Conservation (phyloP, 108 stramenopile species). For the Nitzschia sp. region DNA sequence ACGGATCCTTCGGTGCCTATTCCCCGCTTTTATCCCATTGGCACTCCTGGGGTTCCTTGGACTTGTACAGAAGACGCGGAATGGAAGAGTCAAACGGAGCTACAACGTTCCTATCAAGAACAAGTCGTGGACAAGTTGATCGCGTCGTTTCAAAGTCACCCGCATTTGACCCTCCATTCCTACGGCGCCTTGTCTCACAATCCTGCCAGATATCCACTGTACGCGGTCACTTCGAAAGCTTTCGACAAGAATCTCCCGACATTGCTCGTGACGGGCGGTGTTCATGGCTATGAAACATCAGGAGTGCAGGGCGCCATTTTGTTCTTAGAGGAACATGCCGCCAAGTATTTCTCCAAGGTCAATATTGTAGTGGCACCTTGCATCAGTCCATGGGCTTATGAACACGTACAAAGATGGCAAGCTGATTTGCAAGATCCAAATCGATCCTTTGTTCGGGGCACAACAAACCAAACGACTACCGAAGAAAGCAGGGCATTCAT, state of each 20-base stretch:
- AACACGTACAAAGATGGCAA: slow-evolving; percentile 70
- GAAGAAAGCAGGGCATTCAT: slow-evolving; percentile 57
- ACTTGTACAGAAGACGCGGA: slow-evolving; percentile 37
- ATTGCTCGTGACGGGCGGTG: slow-evolving; percentile 72
- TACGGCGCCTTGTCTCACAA: slow-evolving; percentile 40
- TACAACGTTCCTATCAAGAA: slow-evolving; percentile 55
- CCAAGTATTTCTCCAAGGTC: slow-evolving; percentile 35
- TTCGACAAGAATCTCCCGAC: slow-evolving; percentile 35
- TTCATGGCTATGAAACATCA: slow-evolving; percentile 81
- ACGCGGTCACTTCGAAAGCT: slow-evolving; percentile 37
- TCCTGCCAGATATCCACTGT: slow-evolving; percentile 37
- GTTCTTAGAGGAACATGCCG: slow-evolving; percentile 34
- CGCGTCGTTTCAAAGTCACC: background rate
- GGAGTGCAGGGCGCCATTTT: slow-evolving; percentile 71
- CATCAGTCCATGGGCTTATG: slow-evolving; percentile 72
- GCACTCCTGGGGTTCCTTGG: slow-evolving; percentile 68
- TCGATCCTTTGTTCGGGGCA: slow-evolving; percentile 53
- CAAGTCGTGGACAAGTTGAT: slow-evolving; percentile 46
- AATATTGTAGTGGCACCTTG: slow-evolving; percentile 66
- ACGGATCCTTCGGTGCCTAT: background rate
- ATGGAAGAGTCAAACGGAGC: slow-evolving; percentile 43
- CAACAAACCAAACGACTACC: slow-evolving; percentile 22
- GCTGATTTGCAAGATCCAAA: slow-evolving; percentile 58
- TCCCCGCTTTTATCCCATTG: slow-evolving; percentile 55
- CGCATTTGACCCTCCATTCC: slow-evolving; percentile 22